phyloP scores from a whole-genome alignment of 805 yeast genomes.

The Phaffomyces opuntiae region DNA sequence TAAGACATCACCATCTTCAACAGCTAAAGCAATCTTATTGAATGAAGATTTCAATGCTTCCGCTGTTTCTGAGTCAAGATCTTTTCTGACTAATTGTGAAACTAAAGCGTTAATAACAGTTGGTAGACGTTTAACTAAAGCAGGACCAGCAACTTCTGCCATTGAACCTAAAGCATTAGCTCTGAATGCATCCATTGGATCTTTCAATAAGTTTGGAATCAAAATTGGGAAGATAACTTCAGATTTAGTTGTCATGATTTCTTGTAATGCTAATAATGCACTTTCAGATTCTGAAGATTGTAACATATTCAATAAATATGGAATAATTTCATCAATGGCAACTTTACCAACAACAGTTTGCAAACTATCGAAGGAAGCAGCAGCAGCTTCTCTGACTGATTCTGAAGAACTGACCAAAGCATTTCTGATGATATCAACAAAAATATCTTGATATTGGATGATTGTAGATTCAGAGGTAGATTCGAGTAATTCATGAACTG shows the following conservation, averaged over 20 bases:
- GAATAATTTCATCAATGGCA: conserved; percentile 85
- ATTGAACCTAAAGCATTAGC: conserved; percentile 83
- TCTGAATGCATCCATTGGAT: conserved; percentile 78
- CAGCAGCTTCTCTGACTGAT: conserved; percentile 84
- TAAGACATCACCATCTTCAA: conserved; percentile 69
- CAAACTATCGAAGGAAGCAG: conserved; percentile 80
- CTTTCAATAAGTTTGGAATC: conserved; percentile 72
- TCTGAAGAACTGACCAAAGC: conserved; percentile 72
- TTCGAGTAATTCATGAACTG: conserved; percentile 75
- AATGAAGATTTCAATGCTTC: conserved; percentile 46
- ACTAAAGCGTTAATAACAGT: conserved; percentile 70
- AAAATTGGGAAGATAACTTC: conserved; percentile 91
- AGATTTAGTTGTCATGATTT: conserved; percentile 84
- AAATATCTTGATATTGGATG: conserved; percentile 53
- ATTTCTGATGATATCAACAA: conserved; percentile 69
- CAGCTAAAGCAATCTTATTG: conserved; percentile 64
- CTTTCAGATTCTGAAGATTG: conserved; percentile 55
- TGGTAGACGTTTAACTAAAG: conserved; percentile 66
- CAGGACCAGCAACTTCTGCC: conserved; percentile 85
- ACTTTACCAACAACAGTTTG: conserved; percentile 76
- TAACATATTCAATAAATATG: conserved; percentile 68
- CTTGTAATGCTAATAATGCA: conserved; percentile 84
- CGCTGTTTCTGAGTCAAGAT: conserved; percentile 31
- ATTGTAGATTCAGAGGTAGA: conserved; percentile 62
- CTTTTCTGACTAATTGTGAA: conserved; percentile 40